Evolutionary conservation across 352 stramenopile genomes (phyloP), one percentile per base, ranked within the genome.

Genomic region (Pythium biforme): DNA sequence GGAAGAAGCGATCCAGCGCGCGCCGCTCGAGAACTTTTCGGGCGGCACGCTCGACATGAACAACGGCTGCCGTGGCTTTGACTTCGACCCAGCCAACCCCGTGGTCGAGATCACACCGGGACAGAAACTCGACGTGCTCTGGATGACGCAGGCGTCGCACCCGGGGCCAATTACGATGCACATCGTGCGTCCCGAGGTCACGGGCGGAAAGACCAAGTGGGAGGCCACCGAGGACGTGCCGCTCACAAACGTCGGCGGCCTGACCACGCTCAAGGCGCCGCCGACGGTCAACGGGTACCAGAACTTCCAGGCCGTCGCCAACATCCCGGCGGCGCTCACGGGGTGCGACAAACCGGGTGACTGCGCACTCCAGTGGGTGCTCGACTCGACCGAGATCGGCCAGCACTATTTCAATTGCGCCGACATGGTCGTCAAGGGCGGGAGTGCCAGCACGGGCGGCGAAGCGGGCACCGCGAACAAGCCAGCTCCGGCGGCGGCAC

Each of bases 371-470:
- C 55, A 62, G 55, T 62, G 55, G 55, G 31, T 50, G 22, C 45
- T 47, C 22, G 55, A 62, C 41, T 47, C 55, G 27, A 29, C 41
- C 26, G 55, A 33, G 26, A 62, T 62, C 41, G 45, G 45, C 19
- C 55, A 62, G 43, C 55, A 62, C 37, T 62, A 62, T 43, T 53
- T 33, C 41, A 62, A 23, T 27, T 62, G 55, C 43, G 55, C 55
- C 41, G 43, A 62, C 55, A 50, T 62, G 23, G 33, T 62, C 27
- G n/a, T 62, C 27, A 62, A 62, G 41, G 43, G 41, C 20, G 27
- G 43, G 3, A n/a, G 14, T 14, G 41, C 41, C 22, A 29, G 33
- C 39, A 23, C 29, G 1, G 31, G 29, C 31, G 33, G 29, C 15
- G 26, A 27, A 9, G 46, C 46, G 23, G 25, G 22, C 7, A 52